Evolutionary conservation across 495 filamentous ascomycete genomes (phyloP), one percentile per base, ranked within the genome.

Genomic region (Aspergillus leporis): DNA sequence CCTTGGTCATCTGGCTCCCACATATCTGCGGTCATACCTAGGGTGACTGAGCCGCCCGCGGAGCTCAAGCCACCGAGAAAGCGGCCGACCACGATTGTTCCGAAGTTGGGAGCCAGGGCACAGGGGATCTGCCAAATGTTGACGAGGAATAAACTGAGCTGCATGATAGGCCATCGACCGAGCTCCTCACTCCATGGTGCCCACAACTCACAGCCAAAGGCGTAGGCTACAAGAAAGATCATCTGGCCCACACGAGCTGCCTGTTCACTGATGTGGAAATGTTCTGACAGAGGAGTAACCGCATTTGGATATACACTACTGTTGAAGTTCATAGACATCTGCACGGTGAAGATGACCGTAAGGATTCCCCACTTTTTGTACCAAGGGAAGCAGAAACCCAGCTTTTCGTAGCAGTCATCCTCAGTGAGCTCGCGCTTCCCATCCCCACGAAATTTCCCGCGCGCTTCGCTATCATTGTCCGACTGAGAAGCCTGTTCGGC

Each of bases 251-350:
- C 71, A 28, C 88, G 81, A 1, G 87, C 89, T 0, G 81, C 81
- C 66, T 90, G 86, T 32, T 76, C 74, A 62, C 82, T 86, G 57
- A 92, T 83, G 16, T 74, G 48, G 67, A 89, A 92, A 38, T 88
- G 70, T 45, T 84, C 70, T 1, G 82, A 76, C 56, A 93, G 81
- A 6, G 83, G 83, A 0, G 61, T 61, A 13, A 91, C 70, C 14
- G 81, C 88, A 64, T 89, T 89, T 38, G 85, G 78, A 71, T 90
- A 92, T 12, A 90, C 79, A 31, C 83, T 85, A 10, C 86, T 87
- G 77, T 92, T 92, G 78, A 92, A 89, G 76, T 93, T 93, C 89
- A 93, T 93, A 5, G 89, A 91, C 51, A 87, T 84, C 63, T 92
- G 90, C 7, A 93, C 87, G 41, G 81, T 67, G 74, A 91, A 91